Evolutionary conservation across 176 grass and related monocot genomes (phyloP), one percentile per base, ranked within the genome.

Genomic region (Rhynchospora breviuscula): DNA sequence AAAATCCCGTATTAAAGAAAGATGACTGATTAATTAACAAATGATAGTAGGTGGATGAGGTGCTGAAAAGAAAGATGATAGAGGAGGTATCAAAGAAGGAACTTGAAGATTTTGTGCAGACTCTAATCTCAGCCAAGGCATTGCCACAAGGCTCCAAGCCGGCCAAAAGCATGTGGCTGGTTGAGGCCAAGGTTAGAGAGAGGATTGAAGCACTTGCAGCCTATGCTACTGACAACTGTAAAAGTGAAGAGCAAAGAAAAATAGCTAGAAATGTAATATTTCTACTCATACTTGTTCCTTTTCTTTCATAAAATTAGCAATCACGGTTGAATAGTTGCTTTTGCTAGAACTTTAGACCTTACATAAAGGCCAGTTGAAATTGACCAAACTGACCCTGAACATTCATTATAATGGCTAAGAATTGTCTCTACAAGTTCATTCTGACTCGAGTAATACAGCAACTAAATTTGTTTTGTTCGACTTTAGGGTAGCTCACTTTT

Each of bases 31-130:
- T 77, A 10, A 11, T 77, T 61, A 69, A 83, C 59, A 82, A 88
- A 67, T 88, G 88, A 79, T 90, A 90, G 84, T 92, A 99, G 96
- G 96, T 99, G 85, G 96, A 95, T 83, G 93, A 99, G 83, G 86
- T 99, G 85, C 63, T 91, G 86, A 83, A 72, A 45, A 83, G 88
- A 21, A 99, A 99, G 75, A 83, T 90, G 88, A 87, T 86, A 79
- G 94, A 93, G 80, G 88, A 93, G 85, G 83, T 75, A 54, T 85
- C 83, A 12, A 90, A 99, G 60, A 95, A 99, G 85, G 96, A 99
- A 76, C 78, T 95, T 66, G 89, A 92, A 86, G 93, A 93, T 88
- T 93, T 99, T 88, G 88, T 99, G 56, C 86, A 90, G 47, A 67
- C 87, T 84, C 93, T 99, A 48, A 90, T 86, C 78, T 93, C 89